A percentile compares a stretch with the other conserved stretches of the same genome.
Conservation (phyloP, 2,329 filamentous ascomycete species). For the Pestalotiopsis sp. region DNA sequence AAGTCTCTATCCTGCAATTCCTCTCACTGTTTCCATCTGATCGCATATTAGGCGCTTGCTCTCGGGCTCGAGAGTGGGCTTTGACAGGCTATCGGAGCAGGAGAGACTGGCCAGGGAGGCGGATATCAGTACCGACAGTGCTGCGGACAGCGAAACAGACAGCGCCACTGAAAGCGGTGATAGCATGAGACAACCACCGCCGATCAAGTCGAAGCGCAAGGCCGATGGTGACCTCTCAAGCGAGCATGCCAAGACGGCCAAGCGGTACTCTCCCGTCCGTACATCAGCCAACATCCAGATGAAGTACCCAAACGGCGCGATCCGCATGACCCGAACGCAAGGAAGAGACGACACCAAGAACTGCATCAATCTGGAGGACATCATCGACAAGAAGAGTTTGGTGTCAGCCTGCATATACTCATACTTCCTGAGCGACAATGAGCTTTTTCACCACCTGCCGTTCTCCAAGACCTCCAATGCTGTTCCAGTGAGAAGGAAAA, state of each 20-base stretch:
- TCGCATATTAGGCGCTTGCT: not conserved
- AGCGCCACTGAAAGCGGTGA: not conserved
- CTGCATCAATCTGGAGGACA: conserved; percentile 24
- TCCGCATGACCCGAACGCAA: conserved; percentile 29
- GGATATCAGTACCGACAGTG: not conserved
- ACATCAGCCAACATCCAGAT: conserved; percentile 5
- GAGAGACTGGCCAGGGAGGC: not conserved
- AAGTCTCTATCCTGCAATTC: not conserved
- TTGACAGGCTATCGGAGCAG: not conserved
- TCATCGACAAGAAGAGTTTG: conserved; percentile 25
- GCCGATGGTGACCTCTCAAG: not conserved
- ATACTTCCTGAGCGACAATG: conserved; percentile 26
- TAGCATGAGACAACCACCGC: not conserved
- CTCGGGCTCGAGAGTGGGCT: not conserved
- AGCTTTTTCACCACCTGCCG: conserved; percentile 23
- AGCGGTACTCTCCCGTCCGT: not conserved
- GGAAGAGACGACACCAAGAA: conserved; percentile 25
- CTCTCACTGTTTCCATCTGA: not conserved
- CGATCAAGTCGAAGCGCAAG: not conserved
- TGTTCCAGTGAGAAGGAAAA: conserved; percentile 19
- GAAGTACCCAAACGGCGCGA: conserved; percentile 24
- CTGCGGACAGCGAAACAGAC: not conserved
- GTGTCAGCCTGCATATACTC: conserved; percentile 27
- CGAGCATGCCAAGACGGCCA: not conserved
- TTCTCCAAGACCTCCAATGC: conserved; percentile 19